Evolutionary conservation across 1,139 yeast genomes (phyloP).

Genomic region (Geotrichum carabidarum): DNA sequence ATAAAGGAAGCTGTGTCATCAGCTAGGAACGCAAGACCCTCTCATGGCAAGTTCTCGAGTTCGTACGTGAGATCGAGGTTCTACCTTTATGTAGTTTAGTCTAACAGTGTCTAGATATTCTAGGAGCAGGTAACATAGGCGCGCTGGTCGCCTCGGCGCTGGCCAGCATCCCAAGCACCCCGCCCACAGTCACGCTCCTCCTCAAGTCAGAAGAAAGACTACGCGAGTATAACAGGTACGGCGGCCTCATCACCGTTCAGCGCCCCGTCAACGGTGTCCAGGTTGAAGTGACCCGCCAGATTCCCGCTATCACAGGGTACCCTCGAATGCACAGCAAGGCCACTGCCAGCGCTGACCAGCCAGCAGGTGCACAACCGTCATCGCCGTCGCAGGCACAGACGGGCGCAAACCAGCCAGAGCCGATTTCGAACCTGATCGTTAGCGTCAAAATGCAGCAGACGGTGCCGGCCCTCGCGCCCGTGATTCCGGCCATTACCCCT

Average conservation of each 20-base stretch:
- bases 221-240: slow-evolving; percentile 41
- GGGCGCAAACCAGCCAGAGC: slow-evolving; percentile 14
- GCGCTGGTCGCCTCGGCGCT: slow-evolving; percentile 37
- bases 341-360: not conserved
- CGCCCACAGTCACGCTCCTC: slow-evolving; percentile 43
- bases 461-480: slow-evolving; percentile 44
- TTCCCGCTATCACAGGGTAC: slow-evolving; percentile 16
- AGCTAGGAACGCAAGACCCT: no score
- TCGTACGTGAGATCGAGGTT: not conserved
- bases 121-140: slow-evolving; percentile 42
- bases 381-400: not conserved
- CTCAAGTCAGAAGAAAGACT: slow-evolving; percentile 42
- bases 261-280: slow-evolving; percentile 19
- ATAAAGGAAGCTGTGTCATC: no score
- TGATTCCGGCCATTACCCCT: slow-evolving; percentile 41
- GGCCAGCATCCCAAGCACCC: slow-evolving; percentile 31
- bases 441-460: slow-evolving; percentile 62
- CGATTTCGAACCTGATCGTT: slow-evolving; percentile 52
- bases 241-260: slow-evolving; percentile 36
- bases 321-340: slow-evolving; percentile 1
- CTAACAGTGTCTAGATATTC: slow-evolving; percentile 23
- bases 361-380: not conserved
- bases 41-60: not conserved
- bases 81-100: not conserved
- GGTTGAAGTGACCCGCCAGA: slow-evolving; percentile 12